Evolutionary conservation across 140 eudicot genomes (phyloP).

Genomic region (Erigeron philadelphicus): DNA sequence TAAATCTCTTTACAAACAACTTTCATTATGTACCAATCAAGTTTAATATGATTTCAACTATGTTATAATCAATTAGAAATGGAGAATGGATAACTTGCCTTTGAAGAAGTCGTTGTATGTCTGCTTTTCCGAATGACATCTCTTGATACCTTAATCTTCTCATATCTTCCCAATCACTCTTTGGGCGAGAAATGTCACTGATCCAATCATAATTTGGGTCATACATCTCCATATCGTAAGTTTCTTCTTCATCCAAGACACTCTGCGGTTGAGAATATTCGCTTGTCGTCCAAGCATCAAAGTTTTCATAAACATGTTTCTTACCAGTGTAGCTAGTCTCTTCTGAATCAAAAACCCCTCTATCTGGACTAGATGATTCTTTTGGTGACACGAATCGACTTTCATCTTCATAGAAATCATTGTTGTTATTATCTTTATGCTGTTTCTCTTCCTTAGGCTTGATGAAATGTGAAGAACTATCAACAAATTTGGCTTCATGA

Average conservation of each 20-base stretch:
- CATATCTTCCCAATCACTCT: conserved; percentile 77
- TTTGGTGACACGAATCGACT: conserved; percentile 32
- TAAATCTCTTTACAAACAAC: not conserved
- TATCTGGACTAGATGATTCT: conserved; percentile 23
- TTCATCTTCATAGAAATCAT: conserved; percentile 30
- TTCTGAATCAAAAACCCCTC: conserved; percentile 25
- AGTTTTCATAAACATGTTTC: conserved; percentile 24
- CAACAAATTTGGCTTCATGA: conserved; percentile 25
- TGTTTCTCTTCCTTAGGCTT: conserved; percentile 15
- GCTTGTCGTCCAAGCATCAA: conserved; percentile 37
- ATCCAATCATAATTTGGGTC: conserved; percentile 59
- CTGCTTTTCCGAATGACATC: conserved; percentile 52
- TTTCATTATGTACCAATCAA: not conserved
- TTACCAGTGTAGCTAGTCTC: conserved; percentile 16
- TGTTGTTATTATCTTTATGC: conserved; percentile 11
- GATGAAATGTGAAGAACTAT: conserved; percentile 26
- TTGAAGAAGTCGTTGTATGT: conserved; percentile 63
- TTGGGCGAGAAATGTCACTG: conserved; percentile 68
- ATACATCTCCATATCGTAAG: conserved; percentile 30
- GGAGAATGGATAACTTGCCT: conserved; percentile 40
- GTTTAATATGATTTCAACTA: not conserved
- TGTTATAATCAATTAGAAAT: conserved; percentile 8
- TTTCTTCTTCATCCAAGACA: conserved; percentile 53
- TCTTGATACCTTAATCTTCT: conserved; percentile 78
- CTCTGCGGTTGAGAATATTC: conserved; percentile 44